These are phyloP conservation scores for Pichia sp. DNA, from an alignment of 1,139 yeast genomes.

Conservation along the genomic window DNA sequence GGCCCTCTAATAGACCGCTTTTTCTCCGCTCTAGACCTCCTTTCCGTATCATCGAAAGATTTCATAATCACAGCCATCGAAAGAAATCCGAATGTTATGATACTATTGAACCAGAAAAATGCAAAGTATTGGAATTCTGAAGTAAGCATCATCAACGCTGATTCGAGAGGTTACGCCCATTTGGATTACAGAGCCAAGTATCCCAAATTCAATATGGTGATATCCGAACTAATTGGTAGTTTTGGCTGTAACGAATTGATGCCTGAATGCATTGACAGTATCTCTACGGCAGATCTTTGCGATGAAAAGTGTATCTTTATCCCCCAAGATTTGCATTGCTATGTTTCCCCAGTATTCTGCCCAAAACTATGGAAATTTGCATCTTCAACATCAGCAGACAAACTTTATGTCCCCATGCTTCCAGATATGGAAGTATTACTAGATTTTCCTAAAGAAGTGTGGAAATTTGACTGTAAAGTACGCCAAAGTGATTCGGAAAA, in stretches of 20 bases:
- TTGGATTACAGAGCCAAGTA: background rate
- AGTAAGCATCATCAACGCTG: conserved; percentile 51
- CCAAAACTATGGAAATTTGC: conserved; percentile 36
- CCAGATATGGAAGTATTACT: conserved; percentile 47
- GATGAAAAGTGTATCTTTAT: conserved; percentile 45
- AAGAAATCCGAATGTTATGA: conserved; percentile 61
- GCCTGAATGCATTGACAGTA: conserved; percentile 62
- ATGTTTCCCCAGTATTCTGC: conserved; percentile 61
- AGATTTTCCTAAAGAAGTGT: conserved; percentile 40
- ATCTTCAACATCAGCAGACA: conserved; percentile 29
- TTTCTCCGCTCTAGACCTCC: conserved; percentile 38
- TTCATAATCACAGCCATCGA: conserved; percentile 57
- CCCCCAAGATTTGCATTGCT: conserved; percentile 60
- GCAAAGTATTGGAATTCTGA: conserved; percentile 39
- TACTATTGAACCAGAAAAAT: conserved; percentile 43
- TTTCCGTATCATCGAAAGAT: conserved; percentile 30
- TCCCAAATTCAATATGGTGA: conserved; percentile 46
- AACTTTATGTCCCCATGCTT: conserved; percentile 60
- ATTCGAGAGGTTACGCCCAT: conserved; percentile 40
- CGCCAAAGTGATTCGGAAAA: background rate
- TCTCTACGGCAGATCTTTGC: conserved; percentile 32
- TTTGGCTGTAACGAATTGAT: conserved; percentile 88
- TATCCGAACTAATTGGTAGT: conserved; percentile 83
- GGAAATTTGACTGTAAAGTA: conserved; percentile 53
- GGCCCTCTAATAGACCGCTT: conserved; percentile 69